Base-by-base conservation (phyloP, 108 stramenopile species). In the Skeletonema potamos region DNA sequence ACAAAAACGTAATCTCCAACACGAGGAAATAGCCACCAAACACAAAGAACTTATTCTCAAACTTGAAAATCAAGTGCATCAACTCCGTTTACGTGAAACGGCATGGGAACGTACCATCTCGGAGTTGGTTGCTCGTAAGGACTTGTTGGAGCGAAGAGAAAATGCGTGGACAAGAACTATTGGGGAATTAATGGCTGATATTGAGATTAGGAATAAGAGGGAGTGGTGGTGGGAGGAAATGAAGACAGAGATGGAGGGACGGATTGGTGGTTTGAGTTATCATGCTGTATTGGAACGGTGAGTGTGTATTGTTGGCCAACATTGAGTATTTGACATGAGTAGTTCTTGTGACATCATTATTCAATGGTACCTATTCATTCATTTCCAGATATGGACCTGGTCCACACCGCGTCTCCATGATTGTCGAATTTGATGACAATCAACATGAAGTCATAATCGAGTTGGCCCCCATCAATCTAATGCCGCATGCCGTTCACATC, bases 401-500 rank as follows among this genome's bases (percentile, higher is more conserved):
- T 6, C 79, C 79, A 32, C 74, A 81, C 59, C 30, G 41, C 24
- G 46, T 81, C 36, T 76, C 74, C 18, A 66, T 81, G 36, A 54
- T 39, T 15, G 68, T 80, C 26, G 55, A 63, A 7, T 69, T 80
- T 24, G 62, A 70, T 18, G 58, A 66, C 20, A 72, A 72, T 18
- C 41, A 76, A 34, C 43, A 71, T 3, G 36, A 27, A 24, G 74
- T 82, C 17, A 46, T 82, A 30, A 13, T 77, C 17, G 59, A 82
- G 24, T 46, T 82, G 11, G 81, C 81, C 9, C 66, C 76, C 15
- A 18, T 77, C 13, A 66, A 72, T 26, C 43, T 69, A 12, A 83
- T 87, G 82, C 86, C 86, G 6, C 82, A 84, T 34, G 62, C 82
- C 6, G 65, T 85, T 22, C 74, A 79, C 28, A 64, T 82, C 44